A percentile compares a stretch with the other conserved stretches of the same genome.
phyloP scores from a whole-genome alignment of 352 stramenopile species.

The Phytophthora meadii region DNA sequence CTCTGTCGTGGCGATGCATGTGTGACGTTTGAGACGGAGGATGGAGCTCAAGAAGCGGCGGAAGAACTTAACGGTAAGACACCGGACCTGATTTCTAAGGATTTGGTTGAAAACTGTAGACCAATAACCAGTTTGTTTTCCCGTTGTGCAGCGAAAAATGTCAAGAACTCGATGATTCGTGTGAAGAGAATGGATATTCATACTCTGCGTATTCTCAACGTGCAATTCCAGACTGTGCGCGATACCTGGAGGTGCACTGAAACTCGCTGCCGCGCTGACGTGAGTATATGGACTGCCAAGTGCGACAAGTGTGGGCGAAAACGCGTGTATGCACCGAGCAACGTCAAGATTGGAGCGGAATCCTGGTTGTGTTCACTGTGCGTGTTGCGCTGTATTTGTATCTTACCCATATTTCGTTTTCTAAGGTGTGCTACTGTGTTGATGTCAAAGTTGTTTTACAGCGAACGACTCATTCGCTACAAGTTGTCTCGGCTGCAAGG shows the following conservation, averaged over 20 bases:
- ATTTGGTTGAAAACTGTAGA: not conserved
- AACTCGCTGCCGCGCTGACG: constrained; percentile 50
- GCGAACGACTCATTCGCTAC: constrained; percentile 49
- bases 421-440: constrained; percentile 4
- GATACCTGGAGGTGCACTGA: constrained; percentile 65
- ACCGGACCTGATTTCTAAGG: not conserved
- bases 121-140: not conserved
- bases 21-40: constrained; percentile 50
- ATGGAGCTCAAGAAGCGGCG: constrained; percentile 48
- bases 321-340: constrained; percentile 62
- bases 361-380: constrained; percentile 83
- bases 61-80: constrained; percentile 64
- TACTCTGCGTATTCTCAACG: constrained; percentile 53
- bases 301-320: constrained; percentile 55
- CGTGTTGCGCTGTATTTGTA: constrained; percentile 10
- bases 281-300: constrained; percentile 70
- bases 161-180: constrained; percentile 65
- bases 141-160: constrained; percentile 51
- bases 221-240: constrained; percentile 49
- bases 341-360: constrained; percentile 46
- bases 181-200: constrained; percentile 53
- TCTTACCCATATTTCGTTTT: too few relatives aligned
- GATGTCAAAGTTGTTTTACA: constrained; percentile 52
- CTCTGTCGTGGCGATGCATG: constrained; percentile 60
- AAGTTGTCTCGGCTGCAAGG: constrained; percentile 51